Base-by-base conservation (phyloP, 2,329 filamentous ascomycete species). In the Zymoseptoria passerinii region DNA sequence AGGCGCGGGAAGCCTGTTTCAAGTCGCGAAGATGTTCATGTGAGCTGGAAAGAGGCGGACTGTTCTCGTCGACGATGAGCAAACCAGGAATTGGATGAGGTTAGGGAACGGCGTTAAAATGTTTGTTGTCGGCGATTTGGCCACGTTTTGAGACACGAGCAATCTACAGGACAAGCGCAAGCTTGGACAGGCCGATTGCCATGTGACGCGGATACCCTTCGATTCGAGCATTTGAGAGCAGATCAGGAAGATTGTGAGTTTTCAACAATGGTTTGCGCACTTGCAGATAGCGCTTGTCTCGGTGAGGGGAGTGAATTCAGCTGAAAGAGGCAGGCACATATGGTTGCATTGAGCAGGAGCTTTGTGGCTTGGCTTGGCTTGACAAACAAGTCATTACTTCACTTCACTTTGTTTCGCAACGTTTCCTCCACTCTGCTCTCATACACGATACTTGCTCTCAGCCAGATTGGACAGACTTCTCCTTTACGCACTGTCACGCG, bases 11-110 rank as follows among this genome's bases (percentile, higher is more conserved):
- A 75, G 75, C 59, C 63, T 82, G 64, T 74, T 81, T 65, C 77
- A 76, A 63, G 72, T 81, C 61, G 79, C 78, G 28, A 77, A 79
- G 72, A 76, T 75, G 63, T 81, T 82, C 61, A 74, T 81, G 71
- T 82, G 68, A 76, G 58, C 16, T 29, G 20, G 52, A 58, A 20
- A 29, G 35, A 49, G 53, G 20, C 23, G 20, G 18, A 40, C 13
- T 5, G 35, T n/a, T 44, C 35, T 44, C 13, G 35, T 44, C 16
- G 35, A 44, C 16, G 2, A 7, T n/a, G 35, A 16, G 35, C 35
- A 50, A 16, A 50, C n/a, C 19, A 50, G 20, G 20, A 27, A 18
- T 9, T n/a, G 50, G 9, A 28, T 28, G 50, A 28, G 10, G 8
- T 18, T 9, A 10, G 48, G 23, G 29, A 52, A 28, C 28, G 50